Conservation (phyloP, 768 basidiomycete species). For the Lepiota venenata region DNA sequence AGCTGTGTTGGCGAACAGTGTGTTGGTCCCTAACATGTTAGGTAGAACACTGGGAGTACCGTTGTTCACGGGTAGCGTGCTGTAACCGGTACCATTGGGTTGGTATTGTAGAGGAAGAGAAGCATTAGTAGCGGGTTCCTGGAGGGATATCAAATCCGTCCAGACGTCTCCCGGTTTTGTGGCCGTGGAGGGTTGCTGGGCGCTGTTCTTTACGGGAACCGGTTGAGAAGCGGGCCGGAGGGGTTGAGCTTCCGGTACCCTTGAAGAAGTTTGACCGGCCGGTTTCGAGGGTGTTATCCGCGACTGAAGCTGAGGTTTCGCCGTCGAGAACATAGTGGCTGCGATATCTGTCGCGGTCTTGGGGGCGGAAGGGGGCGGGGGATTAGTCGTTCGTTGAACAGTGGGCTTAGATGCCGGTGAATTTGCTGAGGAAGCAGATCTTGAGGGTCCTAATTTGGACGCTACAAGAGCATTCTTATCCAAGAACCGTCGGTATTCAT, state of each 20-base stretch:
- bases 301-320: constrained; percentile 11
- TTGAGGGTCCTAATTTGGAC: constrained; percentile 43
- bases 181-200: constrained; percentile 15
- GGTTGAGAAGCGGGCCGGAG: constrained; percentile 23
- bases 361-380: constrained; percentile 7
- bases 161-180: constrained; percentile 36
- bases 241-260: constrained; percentile 17
- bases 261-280: constrained; percentile 5
- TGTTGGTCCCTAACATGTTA: too few relatives aligned
- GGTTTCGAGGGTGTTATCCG: constrained; percentile 10
- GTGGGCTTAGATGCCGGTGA: constrained; percentile 17
- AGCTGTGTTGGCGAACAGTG: background rate
- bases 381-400: constrained; percentile 8
- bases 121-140: constrained; percentile 38
- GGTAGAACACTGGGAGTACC: background rate
- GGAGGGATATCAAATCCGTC: constrained; percentile 54
- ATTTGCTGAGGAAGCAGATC: constrained; percentile 30
- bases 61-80: constrained; percentile 9
- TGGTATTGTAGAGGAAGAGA: constrained; percentile 51
- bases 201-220: constrained; percentile 12
- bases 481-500: constrained; percentile 72
- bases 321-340: constrained; percentile 13
- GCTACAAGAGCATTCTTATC: constrained; percentile 43
- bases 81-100: background rate
- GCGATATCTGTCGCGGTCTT: constrained; percentile 12